Evolutionary conservation across 73 alveolate genomes (phyloP), one percentile per base, ranked within the genome.

Genomic region (Durusdinium trenchii): DNA sequence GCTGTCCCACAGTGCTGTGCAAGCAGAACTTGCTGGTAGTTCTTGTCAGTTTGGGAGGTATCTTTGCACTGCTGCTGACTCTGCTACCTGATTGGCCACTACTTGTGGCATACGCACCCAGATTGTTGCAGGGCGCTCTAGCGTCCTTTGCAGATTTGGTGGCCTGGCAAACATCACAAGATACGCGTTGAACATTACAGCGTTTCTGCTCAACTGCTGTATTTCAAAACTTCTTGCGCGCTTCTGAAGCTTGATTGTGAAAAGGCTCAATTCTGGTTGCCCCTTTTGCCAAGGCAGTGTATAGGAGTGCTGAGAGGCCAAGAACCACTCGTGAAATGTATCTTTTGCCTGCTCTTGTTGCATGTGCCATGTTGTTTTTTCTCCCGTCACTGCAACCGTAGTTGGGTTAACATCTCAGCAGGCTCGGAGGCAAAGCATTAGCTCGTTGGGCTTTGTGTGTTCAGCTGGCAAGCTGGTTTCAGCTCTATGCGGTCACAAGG

Each of bases 21-120:
- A n/a, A n/a, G n/a, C n/a, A n/a, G n/a, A n/a, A n/a, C n/a, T n/a
- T n/a, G n/a, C n/a, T n/a, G n/a, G n/a, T n/a, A n/a, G n/a, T n/a
- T n/a, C n/a, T n/a, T n/a, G n/a, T n/a, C n/a, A n/a, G n/a, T n/a
- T n/a, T n/a, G n/a, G n/a, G n/a, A n/a, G 96, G 87, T 32, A 89
- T 92, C 45, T 92, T 92, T 28, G 79, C 89, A 35, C 46, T 71
- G 78, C 38, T 71, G 36, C 78, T 60, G 7, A 40, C 51, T 12
- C 89, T 71, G 61, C 78, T 67, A 23, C 30, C 40, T 1, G 93
- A 75, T 52, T 75, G 62, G 48, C 94, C 99, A 16, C 40, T 43
- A 38, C 82, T 94, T 38, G 99, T 94, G 73, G 99, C 99, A 52
- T 94, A 94, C 60, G 84, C 85, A 16, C 99, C 99, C n/a, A 38